Conservation (phyloP, 495 filamentous ascomycete species). For the Penicillium tannophilum region DNA sequence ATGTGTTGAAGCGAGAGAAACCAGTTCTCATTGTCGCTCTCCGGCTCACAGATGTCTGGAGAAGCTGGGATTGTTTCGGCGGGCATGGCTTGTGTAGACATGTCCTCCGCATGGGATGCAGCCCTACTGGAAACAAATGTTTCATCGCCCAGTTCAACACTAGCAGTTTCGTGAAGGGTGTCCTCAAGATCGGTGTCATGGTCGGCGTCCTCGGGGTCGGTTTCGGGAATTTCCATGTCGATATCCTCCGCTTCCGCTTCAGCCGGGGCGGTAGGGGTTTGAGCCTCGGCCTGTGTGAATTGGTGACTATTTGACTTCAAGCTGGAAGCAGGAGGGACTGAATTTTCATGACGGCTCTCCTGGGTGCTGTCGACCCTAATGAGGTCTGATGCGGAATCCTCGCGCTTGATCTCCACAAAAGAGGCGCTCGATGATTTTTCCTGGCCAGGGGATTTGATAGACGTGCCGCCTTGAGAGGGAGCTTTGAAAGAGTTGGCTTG, state of each 20-base stretch:
- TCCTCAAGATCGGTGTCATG: conserved; percentile 16
- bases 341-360: neutral
- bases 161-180: conserved; percentile 41
- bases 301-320: neutral
- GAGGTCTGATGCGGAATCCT: neutral
- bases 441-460: neutral
- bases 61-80: neutral
- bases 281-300: neutral
- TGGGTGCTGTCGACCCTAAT: neutral
- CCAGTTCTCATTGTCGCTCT: conserved; percentile 36
- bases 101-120: neutral
- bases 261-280: neutral
- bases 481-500: conserved; percentile 31
- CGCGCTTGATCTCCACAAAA: conserved; percentile 11
- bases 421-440: conserved; percentile 2
- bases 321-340: neutral
- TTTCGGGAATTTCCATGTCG: conserved; percentile 18
- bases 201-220: conserved; percentile 13
- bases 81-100: neutral
- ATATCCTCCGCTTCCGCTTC: neutral
- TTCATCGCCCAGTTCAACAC: conserved; percentile 46
- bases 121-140: conserved; percentile 11
- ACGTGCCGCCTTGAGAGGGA: conserved; percentile 5
- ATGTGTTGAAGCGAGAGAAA: conserved; percentile 38
- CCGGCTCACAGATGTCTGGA: conserved; percentile 8